phyloP scores from a whole-genome alignment of 164 flowering plant species.

The Aristolochia californica region DNA sequence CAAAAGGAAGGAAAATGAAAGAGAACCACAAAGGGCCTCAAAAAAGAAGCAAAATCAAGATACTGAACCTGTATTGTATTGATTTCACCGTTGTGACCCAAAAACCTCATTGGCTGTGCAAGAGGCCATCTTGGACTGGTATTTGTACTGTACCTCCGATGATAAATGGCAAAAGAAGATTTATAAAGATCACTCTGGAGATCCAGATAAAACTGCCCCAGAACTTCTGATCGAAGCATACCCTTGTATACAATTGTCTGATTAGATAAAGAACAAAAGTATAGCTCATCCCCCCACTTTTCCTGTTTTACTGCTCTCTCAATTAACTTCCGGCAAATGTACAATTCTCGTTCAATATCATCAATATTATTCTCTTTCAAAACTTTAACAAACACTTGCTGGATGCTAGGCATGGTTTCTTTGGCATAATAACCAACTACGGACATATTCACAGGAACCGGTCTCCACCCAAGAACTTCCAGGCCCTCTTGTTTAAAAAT shows the following conservation, averaged over 20 bases:
- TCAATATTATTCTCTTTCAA: constrained; percentile 62
- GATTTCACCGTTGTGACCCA: constrained; percentile 99
- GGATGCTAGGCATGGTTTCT: constrained; percentile 84
- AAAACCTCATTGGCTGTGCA: constrained; percentile 98
- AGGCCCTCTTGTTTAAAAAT: constrained; percentile 81
- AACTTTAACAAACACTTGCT: constrained; percentile 82
- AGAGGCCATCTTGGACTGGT: constrained; percentile 99
- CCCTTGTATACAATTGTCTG: constrained; percentile 98
- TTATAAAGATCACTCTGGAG: constrained; percentile 74
- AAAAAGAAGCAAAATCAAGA: constrained; percentile 3
- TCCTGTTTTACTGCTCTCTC: constrained; percentile 55
- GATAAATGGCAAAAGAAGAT: constrained; percentile 92
- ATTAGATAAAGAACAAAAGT: constrained; percentile 92
- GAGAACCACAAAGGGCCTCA: neutral
- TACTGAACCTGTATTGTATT: constrained; percentile 82
- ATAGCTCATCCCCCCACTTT: constrained; percentile 83
- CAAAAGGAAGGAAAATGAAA: neutral
- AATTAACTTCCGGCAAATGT: constrained; percentile 81
- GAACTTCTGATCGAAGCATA: constrained; percentile 98
- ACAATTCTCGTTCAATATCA: constrained; percentile 95
- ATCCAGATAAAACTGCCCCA: constrained; percentile 78
- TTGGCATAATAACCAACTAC: constrained; percentile 85
- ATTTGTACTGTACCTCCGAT: constrained; percentile 93
- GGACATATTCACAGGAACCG: constrained; percentile 75
- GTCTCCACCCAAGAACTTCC: constrained; percentile 98